Base-by-base conservation (phyloP, 2,329 filamentous ascomycete genomes). In the Cytospora leucostoma region DNA sequence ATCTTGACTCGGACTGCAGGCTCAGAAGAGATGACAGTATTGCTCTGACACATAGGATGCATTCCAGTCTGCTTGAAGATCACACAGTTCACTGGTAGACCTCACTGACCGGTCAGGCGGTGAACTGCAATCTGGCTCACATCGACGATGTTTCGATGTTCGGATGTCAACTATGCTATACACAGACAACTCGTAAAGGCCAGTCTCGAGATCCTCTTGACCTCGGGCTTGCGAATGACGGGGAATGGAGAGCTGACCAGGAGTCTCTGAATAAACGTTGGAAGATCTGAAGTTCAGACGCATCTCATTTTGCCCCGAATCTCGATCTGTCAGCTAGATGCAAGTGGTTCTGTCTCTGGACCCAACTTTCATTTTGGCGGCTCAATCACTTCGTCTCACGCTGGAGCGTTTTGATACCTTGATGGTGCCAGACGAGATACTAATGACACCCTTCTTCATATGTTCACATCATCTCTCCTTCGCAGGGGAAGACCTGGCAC, bases 401-500 rank as follows among this genome's bases (percentile, higher is more conserved):
- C 27, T 27, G 27, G 27, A 27, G 27, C 27, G 27, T 27, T 27
- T 34, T 19, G 19, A 33, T 59, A 47, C 37, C n/a, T 32, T 50
- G 49, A 34, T 37, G 40, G 40, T 59, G 15, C 34, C n/a, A 63
- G 38, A 50, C 51, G n/a, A 47, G n/a, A 21, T 47, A 19, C 56
- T 51, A 35, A 38, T 37, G 44, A 19, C 47, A 12, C 17, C 56
- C 54, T 37, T 17, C 50, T 49, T 32, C 37, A 37, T 44, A 60
- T 44, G 34, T 21, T 17, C 49, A 35, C 47, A 56, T 49, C 17
- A 55, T 53, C 32, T 15, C 37, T 56, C 40, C 17, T 15, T 19
- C 52, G 33, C 63, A 57, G 61, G 63, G 63, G 33, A 38, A 17
- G 21, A 40, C 56, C 63, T 54, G n/a, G 63, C 44, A 38, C 7